These are phyloP conservation scores for Spathaspora gorwiae DNA, from an alignment of 805 yeast species.

Conservation along the genomic window DNA sequence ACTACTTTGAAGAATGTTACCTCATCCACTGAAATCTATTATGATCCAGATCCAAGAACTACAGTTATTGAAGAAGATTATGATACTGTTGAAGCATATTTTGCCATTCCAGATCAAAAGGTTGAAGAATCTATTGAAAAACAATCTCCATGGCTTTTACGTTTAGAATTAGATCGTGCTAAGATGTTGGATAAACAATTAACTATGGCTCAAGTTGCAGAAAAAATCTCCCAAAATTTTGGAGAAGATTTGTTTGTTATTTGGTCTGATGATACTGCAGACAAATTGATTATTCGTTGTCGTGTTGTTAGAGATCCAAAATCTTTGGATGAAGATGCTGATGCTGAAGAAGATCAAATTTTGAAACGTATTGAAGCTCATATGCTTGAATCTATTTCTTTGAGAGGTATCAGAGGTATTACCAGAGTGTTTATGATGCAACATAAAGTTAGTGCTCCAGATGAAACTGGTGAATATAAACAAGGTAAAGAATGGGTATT, in stretches of 20 bases:
- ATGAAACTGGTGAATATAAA: conserved; percentile 77
- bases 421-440: conserved; percentile 88
- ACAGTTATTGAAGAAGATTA: conserved; percentile 96
- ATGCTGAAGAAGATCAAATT: conserved; percentile 95
- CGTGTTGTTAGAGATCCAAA: conserved; percentile 97
- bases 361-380: conserved; percentile 91
- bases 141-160: conserved; percentile 96
- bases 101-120: conserved; percentile 96
- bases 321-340: conserved; percentile 86
- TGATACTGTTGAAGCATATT: conserved; percentile 95
- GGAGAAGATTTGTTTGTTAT: conserved; percentile 94
- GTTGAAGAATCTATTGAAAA: conserved; percentile 89
- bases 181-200: conserved; percentile 97
- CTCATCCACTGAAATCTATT: conserved; percentile 93
- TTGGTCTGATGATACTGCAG: conserved; percentile 99
- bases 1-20: conserved; percentile 93
- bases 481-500: conserved; percentile 96
- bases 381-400: conserved; percentile 90
- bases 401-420: conserved; percentile 94
- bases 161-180: conserved; percentile 96
- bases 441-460: conserved; percentile 67
- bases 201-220: conserved; percentile 97
- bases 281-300: conserved; percentile 93
- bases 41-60: conserved; percentile 96
- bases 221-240: conserved; percentile 85